Conservation (phyloP, 2,329 filamentous ascomycete species). For the Arachnomyces sp. region DNA sequence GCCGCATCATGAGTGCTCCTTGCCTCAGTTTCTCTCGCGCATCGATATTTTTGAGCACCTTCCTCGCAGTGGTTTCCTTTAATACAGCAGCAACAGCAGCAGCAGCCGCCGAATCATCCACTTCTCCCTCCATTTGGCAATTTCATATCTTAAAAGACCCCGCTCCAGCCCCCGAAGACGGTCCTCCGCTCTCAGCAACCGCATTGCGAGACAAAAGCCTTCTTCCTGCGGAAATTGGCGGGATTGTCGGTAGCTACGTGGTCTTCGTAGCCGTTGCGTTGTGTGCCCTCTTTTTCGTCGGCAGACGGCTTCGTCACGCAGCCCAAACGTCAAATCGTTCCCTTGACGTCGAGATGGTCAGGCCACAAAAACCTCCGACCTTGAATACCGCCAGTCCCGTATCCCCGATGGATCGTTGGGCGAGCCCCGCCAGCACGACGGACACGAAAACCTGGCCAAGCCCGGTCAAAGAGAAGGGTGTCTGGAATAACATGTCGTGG, state of each 20-base stretch:
- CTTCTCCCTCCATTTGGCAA: conserved; percentile 7
- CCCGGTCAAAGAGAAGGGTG: conserved; percentile 27
- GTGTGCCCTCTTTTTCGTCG: conserved; percentile 54
- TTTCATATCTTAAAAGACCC: conserved; percentile 49
- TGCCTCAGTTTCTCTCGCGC: too few relatives aligned
- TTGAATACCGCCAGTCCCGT: conserved; percentile 30
- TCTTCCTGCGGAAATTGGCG: conserved; percentile 74
- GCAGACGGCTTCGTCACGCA: conserved; percentile 48
- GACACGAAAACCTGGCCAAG: conserved; percentile 23
- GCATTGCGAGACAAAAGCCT: conserved; percentile 55
- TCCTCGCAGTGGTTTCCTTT: too few relatives aligned
- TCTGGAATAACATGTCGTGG: conserved; percentile 30
- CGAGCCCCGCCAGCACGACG: conserved; percentile 11
- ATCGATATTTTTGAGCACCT: too few relatives aligned
- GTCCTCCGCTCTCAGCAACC: conserved; percentile 51
- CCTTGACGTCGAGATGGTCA: conserved; percentile 53
- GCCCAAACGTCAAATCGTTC: conserved; percentile 45
- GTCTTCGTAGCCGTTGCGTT: conserved; percentile 68
- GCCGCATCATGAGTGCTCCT: too few relatives aligned
- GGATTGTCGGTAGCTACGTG: conserved; percentile 76
- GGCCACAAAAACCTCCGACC: conserved; percentile 25
- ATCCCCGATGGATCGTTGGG: conserved; percentile 20
- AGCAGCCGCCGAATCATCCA: neutral
- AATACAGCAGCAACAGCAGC: too few relatives aligned
- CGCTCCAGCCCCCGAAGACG: conserved; percentile 54